Base-by-base conservation (phyloP, 805 yeast genomes). In the Candida lessepsii region DNA sequence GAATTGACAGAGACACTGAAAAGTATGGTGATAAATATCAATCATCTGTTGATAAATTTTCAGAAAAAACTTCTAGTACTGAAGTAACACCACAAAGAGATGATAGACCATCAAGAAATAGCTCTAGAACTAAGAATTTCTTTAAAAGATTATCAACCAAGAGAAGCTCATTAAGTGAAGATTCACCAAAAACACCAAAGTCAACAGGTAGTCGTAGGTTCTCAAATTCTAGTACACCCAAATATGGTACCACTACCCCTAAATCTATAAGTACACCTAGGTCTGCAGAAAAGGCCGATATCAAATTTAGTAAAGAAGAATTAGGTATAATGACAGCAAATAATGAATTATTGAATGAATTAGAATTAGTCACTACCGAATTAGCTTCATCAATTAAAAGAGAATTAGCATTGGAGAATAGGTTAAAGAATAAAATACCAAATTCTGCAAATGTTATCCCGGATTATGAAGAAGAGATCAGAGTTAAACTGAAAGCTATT, bases 301-400 rank as follows among this genome's bases (percentile, higher is more conserved):
- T 46, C 55, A 28, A 57, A 56, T 7, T 73, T 81, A 70, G 81
- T 1, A 72, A 78, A 28, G 83, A 80, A 16, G 88, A 84, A 49
- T 56, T 81, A 39, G 80, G 81, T 1, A 64, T 83, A 6, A 67
- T 84, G 64, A 75, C 69, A 25, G 78, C 83, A 39, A 83, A 80
- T 46, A 70, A 70, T 36, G 75, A 72, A 18, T 58, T 85, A 28
- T 66, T 83, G 50, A 71, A 74, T 40, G 91, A 85, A 52, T 60
- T 86, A 29, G 83, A 81, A 44, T 52, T 83, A 17, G 81, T 86
- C 1, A 81, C 90, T 1, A 74, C 76, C 18, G 95, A 85, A 52
- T 65, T 86, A 36, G 90, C 89, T 0, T 77, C 77, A 17, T 80
- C 90, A 0, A 82, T 85, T 33, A 74, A 77, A 39, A 65, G 93